phyloP scores from a whole-genome alignment of 1,284 basidiomycete species.

The Psilocybe mexicana region DNA sequence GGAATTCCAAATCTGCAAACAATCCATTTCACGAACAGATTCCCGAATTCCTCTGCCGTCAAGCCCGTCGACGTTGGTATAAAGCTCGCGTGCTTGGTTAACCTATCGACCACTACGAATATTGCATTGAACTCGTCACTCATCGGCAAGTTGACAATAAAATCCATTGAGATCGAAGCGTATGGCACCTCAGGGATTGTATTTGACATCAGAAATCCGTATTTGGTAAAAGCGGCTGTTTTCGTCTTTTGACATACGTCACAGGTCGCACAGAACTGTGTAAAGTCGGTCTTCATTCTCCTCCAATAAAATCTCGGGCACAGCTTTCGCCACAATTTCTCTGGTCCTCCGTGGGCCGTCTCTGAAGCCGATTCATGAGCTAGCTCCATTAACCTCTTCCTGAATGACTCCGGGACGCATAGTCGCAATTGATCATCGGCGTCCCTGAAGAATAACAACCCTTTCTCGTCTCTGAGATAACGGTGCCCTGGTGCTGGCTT shows the following conservation, averaged over 20 bases:
- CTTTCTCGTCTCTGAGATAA: too few species aligned
- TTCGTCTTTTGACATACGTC: slow-evolving; percentile 18
- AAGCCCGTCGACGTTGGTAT: too few species aligned
- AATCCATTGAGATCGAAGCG: slow-evolving; percentile 11
- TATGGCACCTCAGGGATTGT: slow-evolving; percentile 12
- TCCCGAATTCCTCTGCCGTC: too few species aligned
- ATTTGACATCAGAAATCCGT: too few species aligned
- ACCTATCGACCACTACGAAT: too few species aligned
- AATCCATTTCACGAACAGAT: too few species aligned
- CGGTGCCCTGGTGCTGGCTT: too few species aligned
- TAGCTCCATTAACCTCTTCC: slow-evolving; percentile 6
- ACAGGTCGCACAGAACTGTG: slow-evolving; percentile 4
- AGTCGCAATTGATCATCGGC: slow-evolving; percentile 18
- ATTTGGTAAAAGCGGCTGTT: not conserved
- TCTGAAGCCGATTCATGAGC: slow-evolving; percentile 20
- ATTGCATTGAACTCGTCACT: too few species aligned
- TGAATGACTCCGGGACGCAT: slow-evolving; percentile 16
- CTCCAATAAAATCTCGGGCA: slow-evolving; percentile 9
- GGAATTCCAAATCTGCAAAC: too few species aligned
- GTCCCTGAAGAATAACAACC: slow-evolving; percentile 22
- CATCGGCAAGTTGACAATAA: slow-evolving; percentile 2
- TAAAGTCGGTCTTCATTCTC: not conserved
- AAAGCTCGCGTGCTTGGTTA: too few species aligned
- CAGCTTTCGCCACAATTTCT: not conserved
- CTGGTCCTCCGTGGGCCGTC: slow-evolving; percentile 13